These are phyloP conservation scores for Entomortierella beljakovae DNA, from an alignment of 192 early-diverging fungal species.

Conservation along the genomic window DNA sequence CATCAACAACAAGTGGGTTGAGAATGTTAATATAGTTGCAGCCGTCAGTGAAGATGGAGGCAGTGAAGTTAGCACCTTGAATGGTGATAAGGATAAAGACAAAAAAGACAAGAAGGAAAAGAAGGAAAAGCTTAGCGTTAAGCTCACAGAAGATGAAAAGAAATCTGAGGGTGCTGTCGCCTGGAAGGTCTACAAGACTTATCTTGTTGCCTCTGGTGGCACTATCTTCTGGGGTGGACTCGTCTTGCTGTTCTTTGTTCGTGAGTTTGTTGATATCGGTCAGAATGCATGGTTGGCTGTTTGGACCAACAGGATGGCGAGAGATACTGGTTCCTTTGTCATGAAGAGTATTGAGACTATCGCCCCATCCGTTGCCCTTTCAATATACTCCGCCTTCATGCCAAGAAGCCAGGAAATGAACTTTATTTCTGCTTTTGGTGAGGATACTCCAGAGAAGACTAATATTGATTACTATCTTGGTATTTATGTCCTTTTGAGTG, in stretches of 20 bases:
- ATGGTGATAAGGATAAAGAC: conserved; percentile 55
- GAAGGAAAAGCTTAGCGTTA: conserved; percentile 53
- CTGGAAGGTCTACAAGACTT: conserved; percentile 81
- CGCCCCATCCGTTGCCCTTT: conserved; percentile 1
- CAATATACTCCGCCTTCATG: conserved; percentile 11
- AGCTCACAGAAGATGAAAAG: conserved; percentile 87
- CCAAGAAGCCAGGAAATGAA: background rate
- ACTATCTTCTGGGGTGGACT: conserved; percentile 68
- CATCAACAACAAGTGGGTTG: conserved; percentile 56
- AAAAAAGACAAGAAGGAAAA: conserved; percentile 47
- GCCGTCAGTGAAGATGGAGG: conserved; percentile 40
- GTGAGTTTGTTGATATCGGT: conserved; percentile 58
- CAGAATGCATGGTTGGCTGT: conserved; percentile 72
- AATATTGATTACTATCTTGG: conserved; percentile 70
- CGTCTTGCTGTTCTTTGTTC: conserved; percentile 51
- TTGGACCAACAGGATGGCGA: conserved; percentile 52
- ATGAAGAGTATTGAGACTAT: conserved; percentile 9
- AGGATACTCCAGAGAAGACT: conserved; percentile 18
- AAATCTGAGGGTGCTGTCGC: conserved; percentile 85
- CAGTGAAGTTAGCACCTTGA: conserved; percentile 43
- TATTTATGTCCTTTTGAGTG: conserved; percentile 69
- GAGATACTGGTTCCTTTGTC: conserved; percentile 13
- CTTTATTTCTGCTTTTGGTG: conserved; percentile 1
- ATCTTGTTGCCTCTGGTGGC: conserved; percentile 78
- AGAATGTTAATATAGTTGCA: conserved; percentile 37